Evolutionary conservation across 129 eudicot species (phyloP), one percentile per base, ranked within the genome.

Genomic region (Escallonia rubra): DNA sequence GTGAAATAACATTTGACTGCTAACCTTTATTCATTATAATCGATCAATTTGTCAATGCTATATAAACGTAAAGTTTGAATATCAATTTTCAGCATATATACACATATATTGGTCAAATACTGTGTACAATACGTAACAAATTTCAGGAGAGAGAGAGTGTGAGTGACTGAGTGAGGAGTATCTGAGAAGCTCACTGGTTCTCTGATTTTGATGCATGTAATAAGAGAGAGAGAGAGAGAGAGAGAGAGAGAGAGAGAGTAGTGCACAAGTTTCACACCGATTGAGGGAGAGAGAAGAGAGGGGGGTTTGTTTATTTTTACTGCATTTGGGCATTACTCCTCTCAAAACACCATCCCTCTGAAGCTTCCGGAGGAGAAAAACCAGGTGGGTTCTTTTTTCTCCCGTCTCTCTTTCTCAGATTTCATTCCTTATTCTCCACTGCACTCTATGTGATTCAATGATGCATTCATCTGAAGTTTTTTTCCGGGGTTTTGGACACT

Each of bases 171-270:
- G 68, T 61, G 74, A 60, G 39, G 80, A 75, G 96, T 85, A 77
- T 76, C 69, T 73, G 87, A 76, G 85, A 85, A 85, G 90, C 83
- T 80, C 78, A 70, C 68, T 85, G 74, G 67, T 82, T 69, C 90
- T 85, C 96, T 89, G 90, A 88, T 88, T 85, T 80, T 83, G 87
- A 85, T 86, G 96, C 84, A 67, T 10, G 73, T 54, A 71, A 7
- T 50, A n/a, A 50, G 12, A 7, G 68, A 46, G 23, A 61, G 51
- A 59, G 53, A 67, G 74, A 66, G 79, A 78, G 73, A 67, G 63
- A 41, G 61, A 67, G 49, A 70, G 63, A 13, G 49, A 61, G 61
- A 69, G 82, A 50, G 48, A 61, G 73, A 47, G 40, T 43, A 51
- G 84, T 79, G 70, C 55, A 72, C 80, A 78, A 75, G 87, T 72